phyloP scores from a whole-genome alignment of 495 filamentous ascomycete species.

The Articulospora tetracladia region DNA sequence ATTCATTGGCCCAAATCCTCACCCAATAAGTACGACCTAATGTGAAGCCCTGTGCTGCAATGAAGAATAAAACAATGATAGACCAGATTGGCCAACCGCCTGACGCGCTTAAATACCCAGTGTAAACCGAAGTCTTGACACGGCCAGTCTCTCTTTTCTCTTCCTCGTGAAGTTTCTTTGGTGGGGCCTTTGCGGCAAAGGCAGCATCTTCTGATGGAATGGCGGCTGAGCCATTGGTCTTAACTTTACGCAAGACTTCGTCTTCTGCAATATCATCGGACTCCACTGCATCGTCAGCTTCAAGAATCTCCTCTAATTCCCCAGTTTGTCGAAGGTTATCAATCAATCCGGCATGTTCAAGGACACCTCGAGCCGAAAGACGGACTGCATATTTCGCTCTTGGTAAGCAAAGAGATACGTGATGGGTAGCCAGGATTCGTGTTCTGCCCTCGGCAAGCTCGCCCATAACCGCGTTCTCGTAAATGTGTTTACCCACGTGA shows the following conservation, averaged over 20 bases:
- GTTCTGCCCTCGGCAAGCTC: conserved; percentile 41
- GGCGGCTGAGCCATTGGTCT: background rate
- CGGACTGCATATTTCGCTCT: conserved; percentile 30
- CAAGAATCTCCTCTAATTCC: conserved; percentile 13
- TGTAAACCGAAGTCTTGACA: conserved; percentile 47
- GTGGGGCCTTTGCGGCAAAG: background rate
- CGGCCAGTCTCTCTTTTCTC: conserved; percentile 50
- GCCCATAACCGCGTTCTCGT: conserved; percentile 45
- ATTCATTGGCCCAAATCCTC: no score
- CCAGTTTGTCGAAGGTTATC: conserved; percentile 31
- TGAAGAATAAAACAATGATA: no score
- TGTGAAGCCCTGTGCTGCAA: no score
- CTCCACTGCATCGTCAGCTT: background rate
- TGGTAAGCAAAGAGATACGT: conserved; percentile 29
- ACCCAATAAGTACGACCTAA: no score
- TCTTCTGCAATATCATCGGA: background rate
- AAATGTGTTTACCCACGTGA: conserved; percentile 43
- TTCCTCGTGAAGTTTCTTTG: conserved; percentile 53
- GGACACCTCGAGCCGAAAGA: conserved; percentile 43
- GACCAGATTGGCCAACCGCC: conserved; percentile 38
- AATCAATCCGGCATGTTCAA: conserved; percentile 38
- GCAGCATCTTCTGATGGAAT: background rate
- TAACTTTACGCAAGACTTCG: background rate
- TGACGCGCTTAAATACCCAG: conserved; percentile 43
- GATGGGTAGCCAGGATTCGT: conserved; percentile 50